A percentile compares a stretch with the other conserved stretches of the same genome.
phyloP scores from a whole-genome alignment of 208 protist species.

The Acanthamoeba polyphaga region DNA sequence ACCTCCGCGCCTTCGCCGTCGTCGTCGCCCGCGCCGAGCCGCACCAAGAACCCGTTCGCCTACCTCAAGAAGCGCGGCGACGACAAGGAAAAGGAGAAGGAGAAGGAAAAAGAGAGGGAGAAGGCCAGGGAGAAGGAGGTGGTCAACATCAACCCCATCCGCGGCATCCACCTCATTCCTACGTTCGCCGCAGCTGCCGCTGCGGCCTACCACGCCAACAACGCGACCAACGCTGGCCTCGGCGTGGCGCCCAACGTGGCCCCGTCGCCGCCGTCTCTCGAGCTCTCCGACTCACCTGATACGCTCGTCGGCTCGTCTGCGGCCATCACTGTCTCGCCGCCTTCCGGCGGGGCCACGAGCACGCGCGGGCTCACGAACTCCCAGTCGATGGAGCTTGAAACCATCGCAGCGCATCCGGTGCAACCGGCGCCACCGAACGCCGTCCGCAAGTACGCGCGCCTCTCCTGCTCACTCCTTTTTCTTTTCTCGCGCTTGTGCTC shows the following conservation, averaged over 20 bases:
- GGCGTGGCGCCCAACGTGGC: not conserved
- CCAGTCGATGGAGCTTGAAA: not conserved
- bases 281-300: not conserved
- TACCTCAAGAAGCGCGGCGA: constrained; percentile 18
- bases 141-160: constrained; percentile 26
- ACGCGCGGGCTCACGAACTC: not conserved
- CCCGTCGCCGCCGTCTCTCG: not conserved
- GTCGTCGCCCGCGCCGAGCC: not conserved
- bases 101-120: not conserved
- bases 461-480: not conserved
- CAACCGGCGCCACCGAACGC: not conserved
- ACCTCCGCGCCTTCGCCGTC: not conserved
- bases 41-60: constrained; percentile 22
- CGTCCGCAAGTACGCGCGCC: not conserved
- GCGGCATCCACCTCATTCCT: constrained; percentile 21
- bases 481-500: not conserved
- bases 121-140: not conserved
- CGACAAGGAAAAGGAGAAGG: not conserved
- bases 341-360: not conserved
- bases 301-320: not conserved
- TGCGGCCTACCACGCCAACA: not conserved
- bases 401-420: not conserved
- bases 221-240: not conserved
- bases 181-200: not conserved
- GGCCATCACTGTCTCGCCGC: not conserved